A percentile compares a stretch with the other conserved stretches of the same genome.
phyloP scores from a whole-genome alignment of 768 basidiomycete species.

The Suillus weaverae region DNA sequence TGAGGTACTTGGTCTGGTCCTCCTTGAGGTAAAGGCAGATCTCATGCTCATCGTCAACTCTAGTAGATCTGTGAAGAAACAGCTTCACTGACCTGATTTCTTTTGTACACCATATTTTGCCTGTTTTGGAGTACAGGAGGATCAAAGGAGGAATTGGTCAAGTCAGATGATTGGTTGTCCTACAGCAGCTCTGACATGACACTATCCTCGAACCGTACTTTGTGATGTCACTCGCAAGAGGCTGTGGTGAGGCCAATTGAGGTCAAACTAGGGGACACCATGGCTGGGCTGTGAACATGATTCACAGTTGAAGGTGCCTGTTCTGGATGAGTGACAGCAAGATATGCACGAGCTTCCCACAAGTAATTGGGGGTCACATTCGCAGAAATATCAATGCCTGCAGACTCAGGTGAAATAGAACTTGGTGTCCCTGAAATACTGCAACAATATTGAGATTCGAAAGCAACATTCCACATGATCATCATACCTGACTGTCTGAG shows the following conservation, averaged over 20 bases:
- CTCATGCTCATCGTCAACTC: slow-evolving; percentile 1
- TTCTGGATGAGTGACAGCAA: slow-evolving; percentile 28
- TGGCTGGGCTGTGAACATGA: slow-evolving; percentile 20
- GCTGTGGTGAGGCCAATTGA: slow-evolving; percentile 29
- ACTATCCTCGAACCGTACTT: slow-evolving; percentile 35
- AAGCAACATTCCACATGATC: slow-evolving; percentile 4
- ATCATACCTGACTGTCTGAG: not conserved
- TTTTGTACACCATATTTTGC: slow-evolving; percentile 11
- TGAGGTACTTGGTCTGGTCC: too few relatives aligned
- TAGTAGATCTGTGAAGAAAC: not conserved
- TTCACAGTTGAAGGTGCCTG: slow-evolving; percentile 15
- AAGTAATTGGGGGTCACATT: slow-evolving; percentile 34
- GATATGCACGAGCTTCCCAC: slow-evolving; percentile 32
- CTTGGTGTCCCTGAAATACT: slow-evolving; percentile 30
- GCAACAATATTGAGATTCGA: not conserved
- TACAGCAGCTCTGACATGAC: slow-evolving; percentile 30
- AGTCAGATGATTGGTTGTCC: slow-evolving; percentile 29
- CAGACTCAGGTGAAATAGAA: slow-evolving; percentile 35
- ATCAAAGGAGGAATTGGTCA: slow-evolving; percentile 30
- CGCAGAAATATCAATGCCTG: slow-evolving; percentile 30
- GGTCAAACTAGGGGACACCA: slow-evolving; percentile 31
- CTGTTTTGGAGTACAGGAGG: slow-evolving; percentile 20
- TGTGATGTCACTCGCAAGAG: slow-evolving; percentile 29
- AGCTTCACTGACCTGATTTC: slow-evolving; percentile 21
- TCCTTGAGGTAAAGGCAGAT: too few relatives aligned